These are phyloP conservation scores for Sisymbrium irio DNA, from an alignment of 345 rosid species.

Conservation along the genomic window DNA sequence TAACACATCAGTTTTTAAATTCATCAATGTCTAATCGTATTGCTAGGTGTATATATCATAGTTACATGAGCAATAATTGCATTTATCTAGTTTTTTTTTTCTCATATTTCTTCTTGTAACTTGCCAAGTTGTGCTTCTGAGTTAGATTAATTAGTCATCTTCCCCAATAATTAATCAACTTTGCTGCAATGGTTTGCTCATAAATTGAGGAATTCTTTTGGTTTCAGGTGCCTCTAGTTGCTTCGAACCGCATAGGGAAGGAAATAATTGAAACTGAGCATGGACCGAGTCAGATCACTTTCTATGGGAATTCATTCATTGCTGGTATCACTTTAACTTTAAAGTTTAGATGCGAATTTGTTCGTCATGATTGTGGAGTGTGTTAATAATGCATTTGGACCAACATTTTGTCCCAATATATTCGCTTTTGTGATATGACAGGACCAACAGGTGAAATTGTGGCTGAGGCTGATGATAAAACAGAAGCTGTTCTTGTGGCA, in stretches of 20 bases:
- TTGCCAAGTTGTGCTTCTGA: not conserved
- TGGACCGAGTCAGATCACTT: conserved; percentile 75
- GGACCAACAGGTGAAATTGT: conserved; percentile 86
- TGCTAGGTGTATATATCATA: not conserved
- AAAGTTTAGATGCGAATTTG: not conserved
- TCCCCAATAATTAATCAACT: not conserved
- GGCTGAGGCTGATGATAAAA: conserved; percentile 63
- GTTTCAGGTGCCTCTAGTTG: conserved; percentile 73
- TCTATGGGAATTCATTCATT: conserved; percentile 83
- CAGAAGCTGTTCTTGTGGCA: conserved; percentile 79
- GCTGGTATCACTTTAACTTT: conserved; percentile 47
- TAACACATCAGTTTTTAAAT: not conserved
- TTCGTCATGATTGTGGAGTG: not conserved
- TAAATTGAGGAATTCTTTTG: not conserved
- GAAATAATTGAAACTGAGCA: conserved; percentile 78
- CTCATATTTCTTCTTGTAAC: not conserved
- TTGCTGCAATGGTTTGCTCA: not conserved
- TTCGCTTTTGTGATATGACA: conserved; percentile 31
- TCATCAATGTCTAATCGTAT: not conserved
- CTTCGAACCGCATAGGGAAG: conserved; percentile 82
- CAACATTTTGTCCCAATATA: not conserved
- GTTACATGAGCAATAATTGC: not conserved
- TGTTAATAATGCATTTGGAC: not conserved
- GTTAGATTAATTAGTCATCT: not conserved
- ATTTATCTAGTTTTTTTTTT: not conserved